Percentiles rank a stretch among this genome's conserved stretches.
Evolutionary conservation across 257 asterid genomes (phyloP).

Genomic region (Salvia splendens): DNA sequence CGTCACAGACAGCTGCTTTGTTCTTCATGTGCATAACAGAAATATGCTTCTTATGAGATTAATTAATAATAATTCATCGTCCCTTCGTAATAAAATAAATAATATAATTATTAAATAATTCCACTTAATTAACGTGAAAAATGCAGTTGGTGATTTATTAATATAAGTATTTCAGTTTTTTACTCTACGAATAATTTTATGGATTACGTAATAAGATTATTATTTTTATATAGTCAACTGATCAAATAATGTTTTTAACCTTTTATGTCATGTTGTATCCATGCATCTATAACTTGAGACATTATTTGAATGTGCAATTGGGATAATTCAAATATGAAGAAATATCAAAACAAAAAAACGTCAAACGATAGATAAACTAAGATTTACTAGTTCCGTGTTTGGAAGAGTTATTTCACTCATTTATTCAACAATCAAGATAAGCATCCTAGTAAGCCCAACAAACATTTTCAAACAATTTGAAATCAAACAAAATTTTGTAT

Average conservation of each 20-base stretch:
- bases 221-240: too few species aligned
- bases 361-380: background rate
- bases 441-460: background rate
- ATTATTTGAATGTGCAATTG: background rate
- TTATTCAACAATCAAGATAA: constrained; percentile 6
- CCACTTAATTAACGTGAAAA: background rate
- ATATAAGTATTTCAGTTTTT: background rate
- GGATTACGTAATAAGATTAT: too few species aligned
- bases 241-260: too few species aligned
- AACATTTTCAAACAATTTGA: background rate
- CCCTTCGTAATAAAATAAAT: too few species aligned
- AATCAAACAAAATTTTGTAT: too few species aligned
- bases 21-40: background rate
- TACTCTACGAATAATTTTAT: too few species aligned
- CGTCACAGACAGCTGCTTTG: background rate
- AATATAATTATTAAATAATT: background rate
- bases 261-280: too few species aligned
- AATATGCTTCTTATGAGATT: background rate
- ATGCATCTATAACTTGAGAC: background rate
- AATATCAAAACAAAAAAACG: background rate
- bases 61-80: background rate
- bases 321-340: background rate
- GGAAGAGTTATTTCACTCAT: background rate
- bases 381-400: background rate
- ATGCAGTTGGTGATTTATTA: background rate